Evolutionary conservation across 108 stramenopile genomes (phyloP).

Genomic region (Asterionellopsis glacialis): DNA sequence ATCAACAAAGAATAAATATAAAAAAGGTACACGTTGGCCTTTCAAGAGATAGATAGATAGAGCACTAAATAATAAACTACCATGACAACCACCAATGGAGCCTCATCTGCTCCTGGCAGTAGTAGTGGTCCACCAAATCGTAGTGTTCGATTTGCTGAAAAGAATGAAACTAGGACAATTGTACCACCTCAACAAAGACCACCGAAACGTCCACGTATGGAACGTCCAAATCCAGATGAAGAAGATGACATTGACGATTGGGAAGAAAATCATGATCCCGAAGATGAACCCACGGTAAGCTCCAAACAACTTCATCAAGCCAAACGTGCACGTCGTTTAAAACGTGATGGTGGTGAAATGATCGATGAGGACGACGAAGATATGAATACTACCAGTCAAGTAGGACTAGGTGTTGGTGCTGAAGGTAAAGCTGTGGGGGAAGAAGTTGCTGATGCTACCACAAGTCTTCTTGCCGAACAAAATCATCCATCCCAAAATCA

Average conservation of each 20-base stretch:
- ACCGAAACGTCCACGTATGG: conserved; percentile 8
- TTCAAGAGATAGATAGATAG: too few species aligned
- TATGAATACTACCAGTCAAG: too few species aligned
- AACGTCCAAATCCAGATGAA: conserved; percentile 31
- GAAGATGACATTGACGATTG: conserved; percentile 43
- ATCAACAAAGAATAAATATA: too few species aligned
- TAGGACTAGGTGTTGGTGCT: too few species aligned
- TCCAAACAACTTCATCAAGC: conserved; percentile 23
- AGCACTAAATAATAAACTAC: too few species aligned
- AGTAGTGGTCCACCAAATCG: too few species aligned
- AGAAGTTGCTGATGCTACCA: conserved; percentile 18
- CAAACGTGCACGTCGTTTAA: conserved; percentile 26
- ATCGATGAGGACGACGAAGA: conserved; percentile 9
- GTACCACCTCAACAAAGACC: conserved; percentile 1
- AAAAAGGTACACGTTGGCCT: too few species aligned
- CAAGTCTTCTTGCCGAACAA: conserved; percentile 37
- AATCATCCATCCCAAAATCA: conserved; percentile 3
- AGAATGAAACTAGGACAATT: too few species aligned
- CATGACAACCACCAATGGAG: too few species aligned
- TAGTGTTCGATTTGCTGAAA: too few species aligned
- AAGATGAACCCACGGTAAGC: conserved; percentile 8
- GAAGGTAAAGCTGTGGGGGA: not conserved
- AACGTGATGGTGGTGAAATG: conserved; percentile 6
- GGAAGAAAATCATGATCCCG: conserved; percentile 18
- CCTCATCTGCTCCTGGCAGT: too few species aligned